A percentile compares a stretch with the other conserved stretches of the same genome.
Evolutionary conservation across 148 eudicot species (phyloP).

Genomic region (Selenicereus undatus): DNA sequence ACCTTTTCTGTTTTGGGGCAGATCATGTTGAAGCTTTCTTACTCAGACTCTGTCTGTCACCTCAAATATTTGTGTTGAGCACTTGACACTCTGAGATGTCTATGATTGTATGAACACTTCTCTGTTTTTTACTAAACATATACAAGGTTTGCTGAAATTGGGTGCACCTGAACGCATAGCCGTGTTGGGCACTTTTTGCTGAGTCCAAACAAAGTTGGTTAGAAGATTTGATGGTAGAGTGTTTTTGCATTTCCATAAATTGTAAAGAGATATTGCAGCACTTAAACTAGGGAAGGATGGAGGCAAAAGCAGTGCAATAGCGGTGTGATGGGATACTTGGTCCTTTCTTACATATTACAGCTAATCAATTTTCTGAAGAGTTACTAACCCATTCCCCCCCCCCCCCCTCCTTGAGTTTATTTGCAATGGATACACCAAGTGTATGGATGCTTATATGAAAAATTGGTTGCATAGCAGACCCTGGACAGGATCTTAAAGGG

Average conservation of each 20-base stretch:
- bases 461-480: slow-evolving; percentile 28
- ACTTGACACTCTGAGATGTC: neutral
- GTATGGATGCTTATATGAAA: neutral
- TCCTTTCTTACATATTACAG: no score
- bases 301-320: no score
- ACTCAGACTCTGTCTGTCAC: neutral
- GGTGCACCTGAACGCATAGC: neutral
- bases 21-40: neutral
- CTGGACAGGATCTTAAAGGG: slow-evolving; percentile 25
- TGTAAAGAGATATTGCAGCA: no score
- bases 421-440: neutral
- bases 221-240: neutral
- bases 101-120: neutral
- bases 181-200: neutral
- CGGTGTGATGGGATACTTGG: no score
- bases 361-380: neutral
- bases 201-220: neutral
- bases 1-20: neutral
- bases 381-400: neutral
- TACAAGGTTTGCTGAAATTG: neutral
- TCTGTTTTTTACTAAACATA: neutral
- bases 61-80: neutral
- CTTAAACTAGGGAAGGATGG: no score
- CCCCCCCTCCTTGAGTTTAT: neutral
- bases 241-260: no score